These are phyloP conservation scores for Glonium stellatum DNA, from an alignment of 495 filamentous ascomycete genomes.

Conservation along the genomic window DNA sequence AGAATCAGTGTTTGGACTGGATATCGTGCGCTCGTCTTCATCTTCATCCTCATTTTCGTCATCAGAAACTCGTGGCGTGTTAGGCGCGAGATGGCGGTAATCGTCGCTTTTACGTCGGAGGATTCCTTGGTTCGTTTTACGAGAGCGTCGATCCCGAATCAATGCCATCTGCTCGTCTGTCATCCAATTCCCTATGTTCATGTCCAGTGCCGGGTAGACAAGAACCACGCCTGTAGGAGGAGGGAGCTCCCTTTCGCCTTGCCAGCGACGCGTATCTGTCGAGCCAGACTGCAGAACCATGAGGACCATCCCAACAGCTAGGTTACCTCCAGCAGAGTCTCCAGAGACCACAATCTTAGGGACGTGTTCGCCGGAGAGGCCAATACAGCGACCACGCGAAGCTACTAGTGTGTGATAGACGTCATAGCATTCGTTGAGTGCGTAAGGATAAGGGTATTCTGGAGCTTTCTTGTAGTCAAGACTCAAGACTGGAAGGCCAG, in stretches of 20 bases:
- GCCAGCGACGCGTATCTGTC: conserved; percentile 49
- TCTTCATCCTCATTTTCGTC: conserved; percentile 35
- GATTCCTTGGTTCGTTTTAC: conserved; percentile 69
- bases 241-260: conserved; percentile 58
- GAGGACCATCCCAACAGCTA: conserved; percentile 71
- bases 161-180: conserved; percentile 93
- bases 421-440: conserved; percentile 92
- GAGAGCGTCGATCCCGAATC: conserved; percentile 73
- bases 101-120: conserved; percentile 71
- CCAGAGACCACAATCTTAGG: conserved; percentile 79
- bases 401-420: conserved; percentile 77
- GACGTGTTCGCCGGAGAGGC: conserved; percentile 61
- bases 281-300: conserved; percentile 77
- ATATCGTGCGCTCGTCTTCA: conserved; percentile 21
- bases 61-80: conserved; percentile 35
- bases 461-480: conserved; percentile 93
- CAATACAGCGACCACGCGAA: conserved; percentile 71
- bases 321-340: conserved; percentile 88
- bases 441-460: conserved; percentile 91
- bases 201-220: conserved; percentile 83
- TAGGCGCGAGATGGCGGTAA: conserved; percentile 52
- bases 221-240: conserved; percentile 74
- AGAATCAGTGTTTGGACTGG: background rate
- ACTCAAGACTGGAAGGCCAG: conserved; percentile 77
- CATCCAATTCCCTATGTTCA: conserved; percentile 99